Evolutionary conservation across 495 filamentous ascomycete species (phyloP).

Genomic region (Penicillium crystallinum): DNA sequence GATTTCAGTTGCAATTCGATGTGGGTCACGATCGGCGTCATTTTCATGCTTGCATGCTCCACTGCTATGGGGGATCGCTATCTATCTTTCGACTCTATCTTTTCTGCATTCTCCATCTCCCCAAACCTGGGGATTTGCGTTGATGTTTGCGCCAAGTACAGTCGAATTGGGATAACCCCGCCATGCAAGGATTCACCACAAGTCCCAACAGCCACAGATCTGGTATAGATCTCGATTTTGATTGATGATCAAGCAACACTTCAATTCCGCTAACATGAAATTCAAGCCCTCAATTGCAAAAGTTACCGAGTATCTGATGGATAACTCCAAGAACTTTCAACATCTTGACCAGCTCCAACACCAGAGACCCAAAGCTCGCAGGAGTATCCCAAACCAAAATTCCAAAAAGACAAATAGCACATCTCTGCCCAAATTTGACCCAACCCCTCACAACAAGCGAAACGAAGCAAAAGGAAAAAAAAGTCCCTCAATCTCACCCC

Average conservation of each 20-base stretch:
- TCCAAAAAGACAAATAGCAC: no score
- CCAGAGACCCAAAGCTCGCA: no score
- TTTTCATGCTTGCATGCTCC: neutral
- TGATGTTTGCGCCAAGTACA: slow-evolving; percentile 1
- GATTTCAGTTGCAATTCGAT: neutral
- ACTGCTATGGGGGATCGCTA: neutral
- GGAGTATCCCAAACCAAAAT: no score
- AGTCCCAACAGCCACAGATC: neutral
- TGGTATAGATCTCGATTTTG: neutral
- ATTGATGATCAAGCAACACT: no score
- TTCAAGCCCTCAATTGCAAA: neutral
- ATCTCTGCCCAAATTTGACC: neutral
- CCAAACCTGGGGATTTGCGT: neutral
- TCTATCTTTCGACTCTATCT: neutral
- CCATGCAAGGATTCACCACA: neutral
- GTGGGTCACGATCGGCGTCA: slow-evolving; percentile 6
- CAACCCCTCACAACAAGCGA: neutral
- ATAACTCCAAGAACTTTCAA: no score
- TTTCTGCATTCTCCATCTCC: neutral
- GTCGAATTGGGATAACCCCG: neutral
- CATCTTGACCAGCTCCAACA: no score
- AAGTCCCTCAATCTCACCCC: neutral
- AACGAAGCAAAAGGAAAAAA: neutral
- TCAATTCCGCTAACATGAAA: neutral
- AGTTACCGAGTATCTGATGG: no score